phyloP scores from a whole-genome alignment of 1,284 basidiomycete species.

The Heimioporus retisporus region DNA sequence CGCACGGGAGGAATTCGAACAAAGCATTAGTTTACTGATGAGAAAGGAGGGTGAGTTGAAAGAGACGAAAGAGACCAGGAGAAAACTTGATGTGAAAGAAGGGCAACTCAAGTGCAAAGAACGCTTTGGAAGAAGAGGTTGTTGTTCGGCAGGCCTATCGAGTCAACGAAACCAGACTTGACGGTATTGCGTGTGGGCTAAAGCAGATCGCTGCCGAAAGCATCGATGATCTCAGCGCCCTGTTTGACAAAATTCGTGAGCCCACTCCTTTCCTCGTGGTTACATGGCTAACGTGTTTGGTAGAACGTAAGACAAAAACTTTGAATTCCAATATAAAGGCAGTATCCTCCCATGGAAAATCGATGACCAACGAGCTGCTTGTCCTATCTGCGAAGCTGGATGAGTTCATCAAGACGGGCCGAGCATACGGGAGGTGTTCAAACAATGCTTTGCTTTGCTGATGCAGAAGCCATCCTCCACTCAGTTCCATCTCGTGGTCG shows the following conservation, averaged over 20 bases:
- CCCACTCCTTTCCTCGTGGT: constrained; percentile 11
- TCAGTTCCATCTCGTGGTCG: too few relatives aligned
- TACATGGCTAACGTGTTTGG: constrained; percentile 20
- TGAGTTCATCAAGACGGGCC: constrained; percentile 65
- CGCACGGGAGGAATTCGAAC: constrained; percentile 92
- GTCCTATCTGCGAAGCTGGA: constrained; percentile 68
- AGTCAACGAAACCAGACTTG: constrained; percentile 77
- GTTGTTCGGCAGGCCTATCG: constrained; percentile 83
- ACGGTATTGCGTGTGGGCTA: constrained; percentile 77
- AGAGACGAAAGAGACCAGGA: constrained; percentile 67
- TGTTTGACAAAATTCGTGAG: constrained; percentile 90
- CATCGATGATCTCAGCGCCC: constrained; percentile 74
- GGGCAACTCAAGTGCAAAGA: constrained; percentile 67
- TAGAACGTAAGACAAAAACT: constrained; percentile 82
- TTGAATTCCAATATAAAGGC: constrained; percentile 75
- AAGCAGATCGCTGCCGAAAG: constrained; percentile 76
- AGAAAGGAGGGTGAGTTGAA: constrained; percentile 82
- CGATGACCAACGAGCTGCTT: constrained; percentile 62
- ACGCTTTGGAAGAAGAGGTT: constrained; percentile 80
- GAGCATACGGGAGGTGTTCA: too few relatives aligned
- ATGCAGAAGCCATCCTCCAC: too few relatives aligned
- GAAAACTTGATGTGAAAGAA: constrained; percentile 62
- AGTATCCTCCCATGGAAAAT: constrained; percentile 71
- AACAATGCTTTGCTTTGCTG: too few relatives aligned
- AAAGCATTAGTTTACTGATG: constrained; percentile 82